These are phyloP conservation scores for Alloascoidea hylecoeti DNA, from an alignment of 805 yeast genomes.

Conservation along the genomic window DNA sequence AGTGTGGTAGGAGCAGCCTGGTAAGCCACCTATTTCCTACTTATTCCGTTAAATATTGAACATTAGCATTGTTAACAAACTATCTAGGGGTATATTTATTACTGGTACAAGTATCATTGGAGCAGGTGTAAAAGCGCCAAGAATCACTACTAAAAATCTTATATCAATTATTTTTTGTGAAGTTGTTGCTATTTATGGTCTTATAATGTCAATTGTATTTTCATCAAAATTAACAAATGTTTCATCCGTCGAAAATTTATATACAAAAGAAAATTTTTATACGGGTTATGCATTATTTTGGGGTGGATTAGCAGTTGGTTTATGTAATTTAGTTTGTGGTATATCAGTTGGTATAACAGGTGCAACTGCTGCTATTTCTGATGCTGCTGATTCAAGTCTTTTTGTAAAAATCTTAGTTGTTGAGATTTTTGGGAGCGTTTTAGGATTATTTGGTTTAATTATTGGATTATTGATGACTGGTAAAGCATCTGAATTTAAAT, in stretches of 20 bases:
- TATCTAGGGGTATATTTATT: constrained; percentile 63
- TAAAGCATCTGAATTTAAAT: constrained; percentile 80
- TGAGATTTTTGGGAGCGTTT: constrained; percentile 93
- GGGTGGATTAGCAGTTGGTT: constrained; percentile 96
- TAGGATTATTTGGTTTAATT: constrained; percentile 91
- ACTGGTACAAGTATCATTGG: constrained; percentile 93
- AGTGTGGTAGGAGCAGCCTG: constrained; percentile 97
- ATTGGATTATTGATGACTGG: constrained; percentile 96
- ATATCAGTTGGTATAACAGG: constrained; percentile 96
- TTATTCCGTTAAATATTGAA: constrained; percentile 1
- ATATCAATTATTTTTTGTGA: constrained; percentile 97
- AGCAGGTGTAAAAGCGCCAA: constrained; percentile 96
- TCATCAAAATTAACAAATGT: constrained; percentile 74
- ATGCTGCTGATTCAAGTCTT: constrained; percentile 91
- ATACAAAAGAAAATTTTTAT: constrained; percentile 74
- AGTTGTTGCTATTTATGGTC: constrained; percentile 96
- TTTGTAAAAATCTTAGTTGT: constrained; percentile 93
- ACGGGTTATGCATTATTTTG: constrained; percentile 94
- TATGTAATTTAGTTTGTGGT: constrained; percentile 91
- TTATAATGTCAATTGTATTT: constrained; percentile 94
- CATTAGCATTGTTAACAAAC: constrained; percentile 2
- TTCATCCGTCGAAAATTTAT: constrained; percentile 37
- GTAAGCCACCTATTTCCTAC: constrained; percentile 20
- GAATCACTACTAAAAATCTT: constrained; percentile 93
- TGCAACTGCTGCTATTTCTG: constrained; percentile 95